Percentiles rank a stretch among this genome's conserved stretches.
phyloP scores from a whole-genome alignment of 139 green algal species.

The Nannochloris sp. region DNA sequence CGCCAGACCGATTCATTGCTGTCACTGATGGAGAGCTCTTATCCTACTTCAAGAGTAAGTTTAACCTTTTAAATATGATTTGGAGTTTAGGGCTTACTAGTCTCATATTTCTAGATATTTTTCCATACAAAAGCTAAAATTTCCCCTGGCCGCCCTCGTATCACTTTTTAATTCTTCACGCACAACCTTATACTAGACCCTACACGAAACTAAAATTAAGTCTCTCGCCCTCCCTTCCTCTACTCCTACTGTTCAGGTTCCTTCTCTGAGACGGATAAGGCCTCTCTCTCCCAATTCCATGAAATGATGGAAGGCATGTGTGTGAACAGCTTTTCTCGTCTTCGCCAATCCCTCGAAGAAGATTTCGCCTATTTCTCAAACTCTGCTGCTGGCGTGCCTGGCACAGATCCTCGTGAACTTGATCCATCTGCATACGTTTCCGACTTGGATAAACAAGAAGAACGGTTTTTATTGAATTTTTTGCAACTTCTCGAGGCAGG shows the following conservation, averaged over 20 bases:
- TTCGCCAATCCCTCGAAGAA: constrained; percentile 3
- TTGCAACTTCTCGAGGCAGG: constrained; percentile 45
- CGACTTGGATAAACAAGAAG: constrained; percentile 43
- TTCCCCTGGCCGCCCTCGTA: too few species aligned
- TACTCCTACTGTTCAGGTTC: too few species aligned
- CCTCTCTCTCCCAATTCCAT: constrained; percentile 3
- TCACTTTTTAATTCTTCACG: too few species aligned
- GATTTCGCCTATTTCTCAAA: constrained; percentile 2
- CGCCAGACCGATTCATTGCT: constrained; percentile 11
- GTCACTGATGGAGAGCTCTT: constrained; percentile 14
- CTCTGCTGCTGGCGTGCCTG: not conserved
- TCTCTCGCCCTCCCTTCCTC: not conserved
- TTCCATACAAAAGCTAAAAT: too few species aligned
- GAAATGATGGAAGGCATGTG: constrained; percentile 12
- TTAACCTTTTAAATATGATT: too few species aligned
- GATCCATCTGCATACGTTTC: not conserved
- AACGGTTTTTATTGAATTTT: constrained; percentile 53
- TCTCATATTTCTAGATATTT: not conserved
- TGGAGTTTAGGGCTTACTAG: too few species aligned
- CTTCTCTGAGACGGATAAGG: not conserved
- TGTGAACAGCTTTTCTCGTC: not conserved
- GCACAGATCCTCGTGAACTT: not conserved
- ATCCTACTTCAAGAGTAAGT: constrained; percentile 15
- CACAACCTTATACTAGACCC: too few species aligned
- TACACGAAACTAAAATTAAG: too few species aligned